Conservation (phyloP, 495 filamentous ascomycete genomes). For the Penicillium manginii region DNA sequence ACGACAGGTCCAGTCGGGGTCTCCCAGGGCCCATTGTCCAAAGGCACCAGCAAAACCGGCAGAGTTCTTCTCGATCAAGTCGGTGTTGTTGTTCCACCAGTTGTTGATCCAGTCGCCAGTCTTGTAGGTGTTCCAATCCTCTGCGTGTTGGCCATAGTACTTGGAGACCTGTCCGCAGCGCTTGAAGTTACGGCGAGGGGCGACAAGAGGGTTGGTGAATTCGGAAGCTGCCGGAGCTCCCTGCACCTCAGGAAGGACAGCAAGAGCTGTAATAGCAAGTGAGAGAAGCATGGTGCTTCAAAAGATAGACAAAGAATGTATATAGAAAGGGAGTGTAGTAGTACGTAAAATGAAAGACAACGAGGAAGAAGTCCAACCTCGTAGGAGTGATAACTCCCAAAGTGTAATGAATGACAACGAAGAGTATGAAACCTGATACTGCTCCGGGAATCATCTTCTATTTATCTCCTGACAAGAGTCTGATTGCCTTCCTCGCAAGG, state of each 20-base stretch:
- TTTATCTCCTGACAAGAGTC: neutral
- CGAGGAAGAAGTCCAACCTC: neutral
- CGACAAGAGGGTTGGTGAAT: constrained; percentile 1
- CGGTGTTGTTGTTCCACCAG: constrained; percentile 24
- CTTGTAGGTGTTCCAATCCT: constrained; percentile 25
- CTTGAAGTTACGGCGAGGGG: constrained; percentile 10
- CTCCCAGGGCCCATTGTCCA: constrained; percentile 31
- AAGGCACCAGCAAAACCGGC: constrained; percentile 29
- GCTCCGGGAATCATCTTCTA: neutral
- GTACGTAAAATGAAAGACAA: neutral
- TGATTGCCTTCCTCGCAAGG: neutral
- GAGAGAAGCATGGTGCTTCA: constrained; percentile 9
- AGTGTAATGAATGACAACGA: neutral
- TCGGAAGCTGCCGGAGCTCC: constrained; percentile 4
- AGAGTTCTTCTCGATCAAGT: constrained; percentile 14
- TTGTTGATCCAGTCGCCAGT: constrained; percentile 29
- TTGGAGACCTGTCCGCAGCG: constrained; percentile 27
- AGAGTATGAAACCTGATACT: neutral
- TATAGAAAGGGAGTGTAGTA: neutral
- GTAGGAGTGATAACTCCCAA: neutral
- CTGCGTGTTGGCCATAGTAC: constrained; percentile 24
- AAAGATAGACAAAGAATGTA: neutral
- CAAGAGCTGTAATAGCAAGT: constrained; percentile 8
- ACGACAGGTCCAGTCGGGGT: constrained; percentile 31
- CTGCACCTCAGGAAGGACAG: constrained; percentile 14